phyloP scores from a whole-genome alignment of 2,329 filamentous ascomycete species.

The Diaporthe citriasiana region DNA sequence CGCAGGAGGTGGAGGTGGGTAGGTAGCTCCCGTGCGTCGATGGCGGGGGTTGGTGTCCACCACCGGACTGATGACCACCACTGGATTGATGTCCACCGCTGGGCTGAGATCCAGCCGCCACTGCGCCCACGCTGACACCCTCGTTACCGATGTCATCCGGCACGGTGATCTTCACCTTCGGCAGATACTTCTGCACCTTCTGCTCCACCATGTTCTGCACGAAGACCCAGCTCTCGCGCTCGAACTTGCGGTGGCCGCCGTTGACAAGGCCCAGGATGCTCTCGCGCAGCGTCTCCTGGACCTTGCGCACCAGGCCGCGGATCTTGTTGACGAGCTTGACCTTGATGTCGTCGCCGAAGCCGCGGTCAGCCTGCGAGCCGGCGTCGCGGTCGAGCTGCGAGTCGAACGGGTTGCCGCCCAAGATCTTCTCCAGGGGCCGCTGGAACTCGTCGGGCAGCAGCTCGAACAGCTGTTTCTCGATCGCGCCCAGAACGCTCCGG shows the following conservation, averaged over 20 bases:
- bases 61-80: constrained; percentile 43
- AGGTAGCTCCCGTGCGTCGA: constrained; percentile 2
- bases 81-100: constrained; percentile 50
- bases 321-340: constrained; percentile 60
- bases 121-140: constrained; percentile 59
- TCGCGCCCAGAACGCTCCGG: constrained; percentile 58
- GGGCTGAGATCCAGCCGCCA: constrained; percentile 50
- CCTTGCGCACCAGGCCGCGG: constrained; percentile 58
- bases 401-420: constrained; percentile 63
- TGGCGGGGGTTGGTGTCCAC: constrained; percentile 39
- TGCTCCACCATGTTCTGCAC: constrained; percentile 61
- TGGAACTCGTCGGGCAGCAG: constrained; percentile 59
- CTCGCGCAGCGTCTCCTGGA: constrained; percentile 61
- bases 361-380: constrained; percentile 51
- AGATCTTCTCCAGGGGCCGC: constrained; percentile 60
- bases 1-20: neutral
- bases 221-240: constrained; percentile 61
- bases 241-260: constrained; percentile 62
- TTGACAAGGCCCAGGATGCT: constrained; percentile 60
- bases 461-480: constrained; percentile 62
- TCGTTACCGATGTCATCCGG: constrained; percentile 63
- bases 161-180: constrained; percentile 60
- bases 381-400: constrained; percentile 51
- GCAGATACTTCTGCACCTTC: constrained; percentile 62
- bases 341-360: constrained; percentile 60